Evolutionary conservation across 2,329 filamentous ascomycete genomes (phyloP), one percentile per base, ranked within the genome.

Genomic region (Aureobasidium musti): DNA sequence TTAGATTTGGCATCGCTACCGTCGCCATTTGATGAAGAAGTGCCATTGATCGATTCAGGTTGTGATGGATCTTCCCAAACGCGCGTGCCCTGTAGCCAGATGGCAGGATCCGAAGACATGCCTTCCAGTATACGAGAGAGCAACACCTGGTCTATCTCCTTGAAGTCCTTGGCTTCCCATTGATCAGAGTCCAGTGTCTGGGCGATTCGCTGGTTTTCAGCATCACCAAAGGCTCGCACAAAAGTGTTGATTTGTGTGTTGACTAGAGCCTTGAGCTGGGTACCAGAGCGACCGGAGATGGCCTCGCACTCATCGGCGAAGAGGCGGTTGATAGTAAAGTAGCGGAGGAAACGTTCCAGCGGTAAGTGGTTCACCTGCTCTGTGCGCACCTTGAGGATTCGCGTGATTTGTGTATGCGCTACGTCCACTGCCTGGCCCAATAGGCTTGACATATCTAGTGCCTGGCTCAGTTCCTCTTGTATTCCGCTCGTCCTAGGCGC

Each of bases 281-380:
- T 89, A 10, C 91, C 90, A 67, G 90, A 90, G 66, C 90, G 85
- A 0, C 91, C 91, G 26, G 90, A 94, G 23, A 95, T 88, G 19
- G 90, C 89, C 77, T 96, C 91, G 73, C 91, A 95, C 75, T 96
- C 91, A 68, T 92, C 92, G 54, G 90, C 89, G 76, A 96, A 95
- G 66, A 92, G 86, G 8, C 92, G 82, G 72, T 94, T 95, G 39
- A 96, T 82, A 1, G 86, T 91, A 72, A 94, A 93, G 76, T 95
- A 95, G 43, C 91, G 86, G 50, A 95, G 79, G 76, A 96, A 96
- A 71, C 86, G 83, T 54, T 86, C 80, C 1, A 91, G 82, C 1
- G 89, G 85, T 11, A 94, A 79, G 33, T 85, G 84, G 2, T 86
- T 84, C 53, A 87, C 89, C 74, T 92, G 89, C 69, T 92, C 90